A percentile compares a stretch with the other conserved stretches of the same genome.
phyloP scores from a whole-genome alignment of 78 protist species.

The Dictyostelium brefeldianum region DNA sequence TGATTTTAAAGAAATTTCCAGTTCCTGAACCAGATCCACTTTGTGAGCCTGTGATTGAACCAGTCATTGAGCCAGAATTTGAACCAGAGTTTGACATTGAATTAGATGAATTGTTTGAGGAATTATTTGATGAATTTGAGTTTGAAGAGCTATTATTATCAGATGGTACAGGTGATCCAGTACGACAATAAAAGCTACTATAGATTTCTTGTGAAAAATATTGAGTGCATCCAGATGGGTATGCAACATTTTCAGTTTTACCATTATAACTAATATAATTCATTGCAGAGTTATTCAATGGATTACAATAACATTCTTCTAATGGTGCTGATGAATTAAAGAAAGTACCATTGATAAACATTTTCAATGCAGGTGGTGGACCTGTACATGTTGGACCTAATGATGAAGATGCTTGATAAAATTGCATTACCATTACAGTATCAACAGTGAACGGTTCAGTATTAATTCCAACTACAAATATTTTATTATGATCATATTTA shows the following conservation, averaged over 20 bases:
- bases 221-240: constrained; percentile 18
- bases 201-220: not conserved
- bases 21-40: not conserved
- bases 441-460: not conserved
- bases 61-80: constrained; percentile 8
- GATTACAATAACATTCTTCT: not conserved
- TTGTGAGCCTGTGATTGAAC: not conserved
- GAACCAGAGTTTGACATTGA: not conserved
- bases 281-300: constrained; percentile 1
- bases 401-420: not conserved
- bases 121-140: not conserved
- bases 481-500: constrained; percentile 30
- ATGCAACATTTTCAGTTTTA: not conserved
- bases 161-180: constrained; percentile 8
- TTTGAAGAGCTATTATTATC: too few relatives aligned
- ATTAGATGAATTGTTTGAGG: not conserved
- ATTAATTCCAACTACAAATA: not conserved
- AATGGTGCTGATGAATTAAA: constrained; percentile 14
- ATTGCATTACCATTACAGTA: constrained; percentile 42
- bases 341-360: constrained; percentile 31
- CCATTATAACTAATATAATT: not conserved
- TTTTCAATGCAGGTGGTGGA: constrained; percentile 7
- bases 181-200: constrained; percentile 15
- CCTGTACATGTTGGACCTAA: not conserved
- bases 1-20: not conserved